phyloP scores from a whole-genome alignment of 2,329 filamentous ascomycete genomes.

The Mariannaea sp. region DNA sequence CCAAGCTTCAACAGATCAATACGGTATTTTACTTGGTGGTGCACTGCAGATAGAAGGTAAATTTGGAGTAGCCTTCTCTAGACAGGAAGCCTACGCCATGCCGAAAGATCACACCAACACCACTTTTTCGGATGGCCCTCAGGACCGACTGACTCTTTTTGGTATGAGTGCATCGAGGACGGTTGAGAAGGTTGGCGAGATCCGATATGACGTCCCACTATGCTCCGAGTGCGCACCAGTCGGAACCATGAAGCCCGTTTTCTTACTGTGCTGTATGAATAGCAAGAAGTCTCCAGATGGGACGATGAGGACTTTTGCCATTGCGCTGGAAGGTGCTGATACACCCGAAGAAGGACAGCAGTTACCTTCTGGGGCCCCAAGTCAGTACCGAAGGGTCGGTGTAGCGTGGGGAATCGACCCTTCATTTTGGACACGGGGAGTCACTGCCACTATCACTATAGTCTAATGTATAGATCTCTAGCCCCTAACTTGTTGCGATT shows the following conservation, averaged over 20 bases:
- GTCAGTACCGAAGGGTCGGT: slow-evolving; percentile 3
- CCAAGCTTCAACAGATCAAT: slow-evolving; percentile 1
- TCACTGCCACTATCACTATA: not conserved
- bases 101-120: not conserved
- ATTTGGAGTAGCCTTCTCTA: not conserved
- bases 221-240: slow-evolving; percentile 5
- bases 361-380: not conserved
- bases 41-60: not conserved
- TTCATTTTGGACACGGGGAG: slow-evolving; percentile 3
- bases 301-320: slow-evolving; percentile 3
- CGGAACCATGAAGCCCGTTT: not conserved
- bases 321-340: not conserved
- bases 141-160: not conserved
- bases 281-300: not conserved
- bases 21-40: not conserved
- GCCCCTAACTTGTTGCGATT: too few species aligned
- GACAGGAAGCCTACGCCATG: not conserved
- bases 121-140: not conserved
- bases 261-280: slow-evolving; percentile 12
- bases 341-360: not conserved
- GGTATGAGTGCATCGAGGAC: not conserved
- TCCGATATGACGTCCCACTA: slow-evolving; percentile 5
- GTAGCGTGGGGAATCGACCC: slow-evolving; percentile 6
- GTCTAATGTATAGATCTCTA: too few species aligned
- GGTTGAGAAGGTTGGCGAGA: slow-evolving; percentile 4